Base-by-base conservation (phyloP, 176 grass and related monocot genomes). In the Zea luxurians region DNA sequence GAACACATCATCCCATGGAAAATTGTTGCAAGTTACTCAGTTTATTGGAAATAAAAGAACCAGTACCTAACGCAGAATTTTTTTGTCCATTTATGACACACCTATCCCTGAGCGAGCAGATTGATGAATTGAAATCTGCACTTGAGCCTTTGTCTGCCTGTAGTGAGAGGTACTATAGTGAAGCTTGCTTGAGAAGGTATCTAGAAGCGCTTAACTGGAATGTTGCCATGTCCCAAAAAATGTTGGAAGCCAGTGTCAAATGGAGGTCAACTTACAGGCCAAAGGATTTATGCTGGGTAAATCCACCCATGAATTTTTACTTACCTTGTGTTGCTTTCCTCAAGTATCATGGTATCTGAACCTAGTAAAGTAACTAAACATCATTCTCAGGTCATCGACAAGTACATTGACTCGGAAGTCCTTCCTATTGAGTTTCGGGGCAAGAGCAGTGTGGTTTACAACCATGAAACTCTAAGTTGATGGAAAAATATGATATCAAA, bases 351-450 rank as follows among this genome's bases (percentile, higher is more conserved):
- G 9, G 48, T 59, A 13, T 13, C 6, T 57, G 44, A 55, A 68
- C 15, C 13, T 17, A 3, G 13, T 67, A 2, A 16, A 17, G 63
- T 48, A 10, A 13, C 4, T 62, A 62, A 11, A 18, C 17, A 7
- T 65, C 67, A 43, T 59, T 66, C 67, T 50, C 8, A 61, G 58
- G 48, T 76, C 1, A 88, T 99, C 83, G 37, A 86, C 72, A 79
- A 46, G 41, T 70, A 70, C 75, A 93, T 99, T 6, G 90, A 95
- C 64, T 83, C 76, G 2, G 71, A 95, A 53, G 73, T 85, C 27
- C 89, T 99, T 63, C 92, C 90, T 1, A 27, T 77, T 57, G 90
- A 95, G 68, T 95, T 99, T 79, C 92, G 96, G 68, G 96, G 96
- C 8, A 85, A 79, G 75, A 87, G 68, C 75, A 86, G 66, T 36